Evolutionary conservation across 306 rosid species (phyloP), one percentile per base, ranked within the genome.

Genomic region (Cucurbita maxima): DNA sequence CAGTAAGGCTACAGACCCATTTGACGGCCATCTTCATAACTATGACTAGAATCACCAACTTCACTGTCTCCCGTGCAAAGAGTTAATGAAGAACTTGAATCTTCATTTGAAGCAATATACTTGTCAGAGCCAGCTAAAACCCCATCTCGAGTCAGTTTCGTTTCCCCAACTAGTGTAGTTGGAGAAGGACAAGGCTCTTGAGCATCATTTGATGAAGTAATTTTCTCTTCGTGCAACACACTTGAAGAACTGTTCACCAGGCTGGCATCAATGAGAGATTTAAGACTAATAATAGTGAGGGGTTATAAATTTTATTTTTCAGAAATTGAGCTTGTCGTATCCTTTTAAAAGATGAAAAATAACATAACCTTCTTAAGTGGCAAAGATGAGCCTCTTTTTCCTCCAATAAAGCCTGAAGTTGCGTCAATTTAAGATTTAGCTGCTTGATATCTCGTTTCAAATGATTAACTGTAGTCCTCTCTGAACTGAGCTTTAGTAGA

Each of bases 341-440:
- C n/a, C n/a, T 41, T 47, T 67, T 20, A 62, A 60, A 58, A 48
- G 44, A 43, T 8, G 66, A 76, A 72, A 70, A 63, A 57, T 50
- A 47, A 11, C 44, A 71, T 75, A 79, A 87, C 98, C 94, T 87
- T 82, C 87, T 90, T 76, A 83, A 84, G 71, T 74, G 90, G 77
- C 75, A 75, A 78, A 93, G 75, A 62, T 85, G 87, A 66, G 83
- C 84, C 67, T 93, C 97, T 81, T 89, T 93, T 81, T 82, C 94
- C 80, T 88, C 90, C 45, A 93, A 82, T 76, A 87, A 81, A 75
- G 90, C 92, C 85, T 90, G 97, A 82, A 88, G 96, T 64, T 86
- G 86, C 20, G 97, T 87, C 74, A 93, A 79, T 81, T 87, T 93
- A 53, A 84, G 75, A 81, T 93, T 93, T 13, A 93, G 85, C 75